Conservation (phyloP, 2,329 filamentous ascomycete species). For the Calycina herbarum region DNA sequence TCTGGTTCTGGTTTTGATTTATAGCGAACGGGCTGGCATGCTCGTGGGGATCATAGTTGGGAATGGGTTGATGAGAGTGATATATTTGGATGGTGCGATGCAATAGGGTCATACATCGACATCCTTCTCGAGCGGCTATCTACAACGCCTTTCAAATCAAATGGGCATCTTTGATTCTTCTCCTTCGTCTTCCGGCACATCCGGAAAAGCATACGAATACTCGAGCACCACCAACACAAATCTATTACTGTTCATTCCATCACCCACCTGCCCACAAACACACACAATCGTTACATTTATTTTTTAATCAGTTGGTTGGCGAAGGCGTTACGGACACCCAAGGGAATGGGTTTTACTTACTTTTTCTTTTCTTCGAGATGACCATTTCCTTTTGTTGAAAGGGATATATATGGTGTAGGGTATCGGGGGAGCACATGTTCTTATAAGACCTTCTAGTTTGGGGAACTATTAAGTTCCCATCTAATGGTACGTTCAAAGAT, state of each 20-base stretch:
- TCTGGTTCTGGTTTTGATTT: background rate
- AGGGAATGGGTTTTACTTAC: background rate
- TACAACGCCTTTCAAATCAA: background rate
- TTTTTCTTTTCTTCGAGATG: background rate
- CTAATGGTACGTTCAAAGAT: background rate
- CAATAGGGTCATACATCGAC: background rate
- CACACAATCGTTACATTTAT: slow-evolving; percentile 1
- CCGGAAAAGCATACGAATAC: background rate
- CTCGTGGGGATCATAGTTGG: background rate
- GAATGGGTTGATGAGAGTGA: slow-evolving; percentile 3
- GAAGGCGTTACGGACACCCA: background rate
- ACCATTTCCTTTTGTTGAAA: background rate
- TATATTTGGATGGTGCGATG: background rate
- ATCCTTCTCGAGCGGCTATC: background rate
- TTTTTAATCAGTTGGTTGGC: background rate
- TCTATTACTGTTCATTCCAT: background rate
- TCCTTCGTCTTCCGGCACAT: background rate
- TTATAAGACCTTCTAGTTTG: background rate
- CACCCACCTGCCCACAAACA: background rate
- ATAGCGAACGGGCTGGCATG: background rate
- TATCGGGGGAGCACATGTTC: background rate
- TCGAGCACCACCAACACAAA: background rate
- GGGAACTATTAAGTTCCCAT: background rate
- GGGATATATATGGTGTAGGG: background rate
- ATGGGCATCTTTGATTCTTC: background rate